Base-by-base conservation (phyloP, 2,329 filamentous ascomycete species). In the Tetracladium maxilliforme region DNA sequence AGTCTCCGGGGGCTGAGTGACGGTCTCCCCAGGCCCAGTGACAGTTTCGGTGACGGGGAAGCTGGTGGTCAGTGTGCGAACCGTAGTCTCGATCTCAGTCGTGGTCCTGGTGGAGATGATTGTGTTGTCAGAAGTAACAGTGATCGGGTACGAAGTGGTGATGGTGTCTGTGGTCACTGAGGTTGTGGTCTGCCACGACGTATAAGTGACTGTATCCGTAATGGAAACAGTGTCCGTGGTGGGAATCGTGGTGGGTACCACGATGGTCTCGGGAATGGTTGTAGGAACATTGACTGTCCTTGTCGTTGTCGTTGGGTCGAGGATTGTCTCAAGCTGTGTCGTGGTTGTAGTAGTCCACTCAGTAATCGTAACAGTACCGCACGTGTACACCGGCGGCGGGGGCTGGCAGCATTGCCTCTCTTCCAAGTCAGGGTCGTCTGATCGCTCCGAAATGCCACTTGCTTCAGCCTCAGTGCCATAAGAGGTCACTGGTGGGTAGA, bases 1-100 rank as follows among this genome's bases (percentile, higher is more conserved):
- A 12, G 33, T 27, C 14, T 21, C 14, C 5, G 33, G 33, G 2
- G 33, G 32, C 4, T 36, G 26, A 3, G 36, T 39, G 10, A 32
- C 15, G 6, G 32, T 36, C 10, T 28, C 19, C 8, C 27, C 29
- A 6, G 35, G 34, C 2, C 27, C 21, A 16, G 31, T 30, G 8
- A 28, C 19, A 4, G 23, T 29, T 14, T 26, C 19, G 19, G 31
- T 29, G 3, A 30, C 28, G 7, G 12, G 14, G 12, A 24, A 14
- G 14, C 14, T 22, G 12, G 10, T 16, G 12, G 28, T 28, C 5
- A 33, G 15, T 4, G 30, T 33, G 5, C 13, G n/a, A n/a, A n/a
- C n/a, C n/a, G n/a, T 28, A 8, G 16, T 19, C 4, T 16, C 19
- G 9, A 18, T 7, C 14, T 11, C 18, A 22, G 14, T 25, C 3